phyloP scores from a whole-genome alignment of 495 filamentous ascomycete species.

The Neohortaea acidophila region DNA sequence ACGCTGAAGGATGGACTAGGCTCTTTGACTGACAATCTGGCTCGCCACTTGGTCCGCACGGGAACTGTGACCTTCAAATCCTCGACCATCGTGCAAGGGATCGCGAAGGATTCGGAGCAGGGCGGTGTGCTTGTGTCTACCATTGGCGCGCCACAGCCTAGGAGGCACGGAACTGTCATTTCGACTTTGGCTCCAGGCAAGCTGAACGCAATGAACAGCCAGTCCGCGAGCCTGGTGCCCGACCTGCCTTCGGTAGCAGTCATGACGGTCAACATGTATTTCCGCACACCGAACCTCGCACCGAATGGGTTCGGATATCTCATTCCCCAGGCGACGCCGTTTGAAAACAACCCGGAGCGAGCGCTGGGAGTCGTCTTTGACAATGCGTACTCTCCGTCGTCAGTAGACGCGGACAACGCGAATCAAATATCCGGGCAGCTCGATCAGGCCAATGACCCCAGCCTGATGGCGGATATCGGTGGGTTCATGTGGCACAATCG shows the following conservation, averaged over 20 bases:
- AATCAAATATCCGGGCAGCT: conserved; percentile 8
- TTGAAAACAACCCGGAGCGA: conserved; percentile 62
- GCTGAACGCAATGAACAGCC: conserved; percentile 23
- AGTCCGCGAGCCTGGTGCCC: conserved; percentile 28
- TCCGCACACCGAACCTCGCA: conserved; percentile 44
- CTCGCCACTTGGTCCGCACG: conserved; percentile 28
- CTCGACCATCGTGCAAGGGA: conserved; percentile 25
- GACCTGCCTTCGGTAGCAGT: conserved; percentile 57
- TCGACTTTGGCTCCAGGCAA: conserved; percentile 47
- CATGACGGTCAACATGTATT: conserved; percentile 87
- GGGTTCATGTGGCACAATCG: conserved; percentile 16
- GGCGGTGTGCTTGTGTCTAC: conserved; percentile 2
- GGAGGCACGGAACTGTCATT: conserved; percentile 50
- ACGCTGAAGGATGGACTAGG: conserved; percentile 46
- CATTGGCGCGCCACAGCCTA: conserved; percentile 1
- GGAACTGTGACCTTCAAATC: conserved; percentile 41
- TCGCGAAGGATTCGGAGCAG: conserved; percentile 1
- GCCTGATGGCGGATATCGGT: conserved; percentile 13
- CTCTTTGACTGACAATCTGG: conserved; percentile 36
- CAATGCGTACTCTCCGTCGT: conserved; percentile 40
- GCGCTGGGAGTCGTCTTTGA: conserved; percentile 89
- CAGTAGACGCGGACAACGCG: conserved; percentile 2
- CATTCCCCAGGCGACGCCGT: conserved; percentile 54
- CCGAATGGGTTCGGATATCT: conserved; percentile 78
- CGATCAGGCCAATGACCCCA: conserved; percentile 4